phyloP scores from a whole-genome alignment of 2,329 filamentous ascomycete genomes.

The Coniosporium tulheliwenetii region DNA sequence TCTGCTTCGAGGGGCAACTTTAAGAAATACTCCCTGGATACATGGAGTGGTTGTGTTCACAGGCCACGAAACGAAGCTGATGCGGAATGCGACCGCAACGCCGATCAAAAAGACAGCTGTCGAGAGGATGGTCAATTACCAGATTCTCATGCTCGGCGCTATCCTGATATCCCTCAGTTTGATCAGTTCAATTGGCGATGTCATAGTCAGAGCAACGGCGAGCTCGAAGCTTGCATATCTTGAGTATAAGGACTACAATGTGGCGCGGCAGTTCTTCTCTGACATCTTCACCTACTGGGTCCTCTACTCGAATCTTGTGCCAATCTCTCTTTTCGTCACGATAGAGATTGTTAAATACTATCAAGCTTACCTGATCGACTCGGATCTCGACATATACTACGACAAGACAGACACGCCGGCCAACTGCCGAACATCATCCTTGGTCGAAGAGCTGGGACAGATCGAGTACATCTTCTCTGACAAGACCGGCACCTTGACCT shows the following conservation, averaged over 20 bases:
- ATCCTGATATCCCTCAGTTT: conserved; percentile 76
- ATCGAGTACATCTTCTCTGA: conserved; percentile 98
- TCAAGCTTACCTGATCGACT: conserved; percentile 94
- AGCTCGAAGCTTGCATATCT: conserved; percentile 56
- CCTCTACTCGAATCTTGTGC: conserved; percentile 87
- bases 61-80: conserved; percentile 95
- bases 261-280: conserved; percentile 71
- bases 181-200: conserved; percentile 79
- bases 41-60: conserved; percentile 94
- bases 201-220: conserved; percentile 57
- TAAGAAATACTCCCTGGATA: conserved; percentile 94
- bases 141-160: conserved; percentile 77
- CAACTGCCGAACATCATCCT: conserved; percentile 85
- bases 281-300: conserved; percentile 99
- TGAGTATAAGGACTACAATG: conserved; percentile 44
- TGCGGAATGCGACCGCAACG: conserved; percentile 93
- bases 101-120: conserved; percentile 97
- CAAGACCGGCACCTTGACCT: conserved; percentile 94
- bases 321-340: conserved; percentile 94
- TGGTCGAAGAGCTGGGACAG: conserved; percentile 94
- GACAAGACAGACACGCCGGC: conserved; percentile 89
- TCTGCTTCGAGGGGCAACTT: conserved; percentile 76
- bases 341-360: conserved; percentile 97
- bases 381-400: conserved; percentile 95
- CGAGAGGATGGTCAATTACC: conserved; percentile 80